Conservation (phyloP, 352 stramenopile species). For the Phytopythium montanum region DNA sequence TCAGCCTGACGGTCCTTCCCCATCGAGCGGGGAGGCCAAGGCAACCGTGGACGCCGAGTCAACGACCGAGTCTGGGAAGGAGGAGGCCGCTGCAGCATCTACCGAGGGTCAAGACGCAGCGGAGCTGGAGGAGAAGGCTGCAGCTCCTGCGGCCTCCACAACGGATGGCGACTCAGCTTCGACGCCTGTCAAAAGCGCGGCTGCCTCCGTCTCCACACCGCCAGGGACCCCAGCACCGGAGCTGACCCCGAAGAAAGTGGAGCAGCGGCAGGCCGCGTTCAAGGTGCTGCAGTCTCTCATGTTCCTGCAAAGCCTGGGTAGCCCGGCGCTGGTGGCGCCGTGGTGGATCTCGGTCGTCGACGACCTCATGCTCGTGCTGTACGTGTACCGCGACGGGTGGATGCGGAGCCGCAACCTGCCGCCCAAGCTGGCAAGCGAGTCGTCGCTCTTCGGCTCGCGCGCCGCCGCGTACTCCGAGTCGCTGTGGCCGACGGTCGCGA, state of each 20-base stretch:
- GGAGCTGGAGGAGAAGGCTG: neutral
- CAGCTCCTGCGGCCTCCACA: neutral
- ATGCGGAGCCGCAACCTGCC: slow-evolving; percentile 44
- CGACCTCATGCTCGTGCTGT: slow-evolving; percentile 68
- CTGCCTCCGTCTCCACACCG: neutral
- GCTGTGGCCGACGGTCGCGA: slow-evolving; percentile 44
- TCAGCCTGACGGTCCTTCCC: neutral
- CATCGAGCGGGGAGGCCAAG: neutral
- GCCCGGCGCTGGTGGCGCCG: slow-evolving; percentile 29
- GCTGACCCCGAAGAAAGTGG: neutral
- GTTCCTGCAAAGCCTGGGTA: slow-evolving; percentile 19
- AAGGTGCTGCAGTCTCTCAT: slow-evolving; percentile 37
- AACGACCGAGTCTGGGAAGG: neutral
- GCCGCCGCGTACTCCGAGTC: slow-evolving; percentile 15
- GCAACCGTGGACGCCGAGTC: neutral
- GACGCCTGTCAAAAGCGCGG: neutral
- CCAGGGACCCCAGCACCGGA: neutral
- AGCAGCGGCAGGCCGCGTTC: slow-evolving; percentile 34
- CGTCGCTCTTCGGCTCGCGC: slow-evolving; percentile 56
- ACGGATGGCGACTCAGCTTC: neutral
- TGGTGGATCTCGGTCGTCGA: slow-evolving; percentile 83
- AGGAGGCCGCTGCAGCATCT: neutral
- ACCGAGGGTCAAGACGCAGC: neutral
- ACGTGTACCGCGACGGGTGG: slow-evolving; percentile 71
- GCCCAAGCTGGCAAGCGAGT: slow-evolving; percentile 27